Percentiles rank a stretch among this genome's conserved stretches.
Conservation (phyloP, 176 grass and related monocot genomes). For the Ampelocalamus luodianensis region DNA sequence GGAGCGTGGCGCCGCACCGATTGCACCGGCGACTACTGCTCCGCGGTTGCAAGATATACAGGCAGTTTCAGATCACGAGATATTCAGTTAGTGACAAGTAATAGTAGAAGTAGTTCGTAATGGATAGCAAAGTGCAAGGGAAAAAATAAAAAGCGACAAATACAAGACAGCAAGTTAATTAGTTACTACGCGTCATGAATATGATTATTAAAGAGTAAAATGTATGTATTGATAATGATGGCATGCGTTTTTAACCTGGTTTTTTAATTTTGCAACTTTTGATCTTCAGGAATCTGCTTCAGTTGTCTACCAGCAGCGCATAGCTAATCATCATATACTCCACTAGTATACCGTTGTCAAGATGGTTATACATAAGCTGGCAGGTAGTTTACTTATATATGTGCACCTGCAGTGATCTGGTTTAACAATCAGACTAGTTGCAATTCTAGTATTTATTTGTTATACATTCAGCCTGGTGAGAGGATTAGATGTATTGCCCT, state of each 20-base stretch:
- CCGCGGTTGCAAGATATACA: background rate
- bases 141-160: background rate
- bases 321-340: background rate
- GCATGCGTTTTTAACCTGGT: background rate
- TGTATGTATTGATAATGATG: background rate
- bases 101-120: background rate
- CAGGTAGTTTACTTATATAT: background rate
- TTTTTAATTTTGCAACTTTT: background rate
- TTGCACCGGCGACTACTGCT: background rate
- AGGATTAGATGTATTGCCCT: constrained; percentile 64
- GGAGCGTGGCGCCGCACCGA: background rate
- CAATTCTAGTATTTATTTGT: background rate
- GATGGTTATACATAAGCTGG: background rate
- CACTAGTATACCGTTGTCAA: background rate
- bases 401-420: background rate
- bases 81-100: background rate
- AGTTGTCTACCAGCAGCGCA: background rate
- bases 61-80: background rate
- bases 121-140: background rate
- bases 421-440: background rate
- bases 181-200: background rate
- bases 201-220: background rate
- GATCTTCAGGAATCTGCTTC: background rate
- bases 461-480: background rate
- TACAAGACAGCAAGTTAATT: background rate